Evolutionary conservation across 768 basidiomycete genomes (phyloP).

Genomic region (Tricholoma hemisulphureum): DNA sequence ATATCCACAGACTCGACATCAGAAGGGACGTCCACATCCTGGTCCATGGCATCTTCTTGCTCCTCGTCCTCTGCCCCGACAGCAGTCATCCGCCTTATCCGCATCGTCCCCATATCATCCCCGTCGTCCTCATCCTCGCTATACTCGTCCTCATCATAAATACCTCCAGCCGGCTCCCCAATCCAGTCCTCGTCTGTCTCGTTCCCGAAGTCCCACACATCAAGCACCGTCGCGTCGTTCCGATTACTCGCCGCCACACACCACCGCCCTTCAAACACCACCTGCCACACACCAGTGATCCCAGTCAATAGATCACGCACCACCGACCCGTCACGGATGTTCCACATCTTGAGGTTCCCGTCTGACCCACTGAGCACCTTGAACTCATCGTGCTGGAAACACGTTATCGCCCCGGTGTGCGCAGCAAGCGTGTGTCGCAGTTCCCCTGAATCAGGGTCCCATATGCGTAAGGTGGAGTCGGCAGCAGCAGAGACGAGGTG

Average conservation of each 20-base stretch:
- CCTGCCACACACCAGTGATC: constrained; percentile 97
- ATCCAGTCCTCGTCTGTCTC: constrained; percentile 79
- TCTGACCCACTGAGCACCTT: constrained; percentile 95
- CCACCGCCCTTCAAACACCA: constrained; percentile 91
- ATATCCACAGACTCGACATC: constrained; percentile 42
- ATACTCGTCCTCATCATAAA: constrained; percentile 70
- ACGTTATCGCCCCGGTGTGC: constrained; percentile 97
- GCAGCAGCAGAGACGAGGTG: constrained; percentile 94
- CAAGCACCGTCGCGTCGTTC: constrained; percentile 72
- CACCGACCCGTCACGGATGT: constrained; percentile 81
- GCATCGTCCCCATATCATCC: constrained; percentile 24
- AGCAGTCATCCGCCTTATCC: constrained; percentile 23
- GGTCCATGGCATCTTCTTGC: constrained; percentile 69
- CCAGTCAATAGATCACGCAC: constrained; percentile 87
- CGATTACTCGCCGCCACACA: constrained; percentile 92
- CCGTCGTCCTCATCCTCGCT: constrained; percentile 52
- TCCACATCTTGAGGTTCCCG: constrained; percentile 98
- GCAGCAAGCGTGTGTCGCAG: constrained; percentile 81
- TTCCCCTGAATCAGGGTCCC: constrained; percentile 86
- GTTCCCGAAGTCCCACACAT: constrained; percentile 88
- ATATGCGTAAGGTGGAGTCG: constrained; percentile 91
- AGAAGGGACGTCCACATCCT: constrained; percentile 52
- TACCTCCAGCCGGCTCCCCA: constrained; percentile 71
- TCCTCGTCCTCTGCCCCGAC: constrained; percentile 28
- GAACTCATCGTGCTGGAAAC: constrained; percentile 98